Base-by-base conservation (phyloP, 2,329 filamentous ascomycete genomes). In the Colletotrichum sp. region DNA sequence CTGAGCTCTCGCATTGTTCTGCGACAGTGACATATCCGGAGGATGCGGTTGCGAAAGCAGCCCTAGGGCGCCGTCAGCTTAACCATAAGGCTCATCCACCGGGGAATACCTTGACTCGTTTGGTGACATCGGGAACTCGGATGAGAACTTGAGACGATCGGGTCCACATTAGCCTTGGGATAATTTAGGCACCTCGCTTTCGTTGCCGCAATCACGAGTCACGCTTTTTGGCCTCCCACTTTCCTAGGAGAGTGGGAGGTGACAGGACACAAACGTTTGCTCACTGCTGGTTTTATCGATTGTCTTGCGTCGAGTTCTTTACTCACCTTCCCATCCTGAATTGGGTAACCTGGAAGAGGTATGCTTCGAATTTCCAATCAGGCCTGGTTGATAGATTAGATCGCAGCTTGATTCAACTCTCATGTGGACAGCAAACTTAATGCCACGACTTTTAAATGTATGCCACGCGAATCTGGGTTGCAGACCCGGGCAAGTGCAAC, bases 341-440 rank as follows among this genome's bases (percentile, higher is more conserved):
- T 48, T 10, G 44, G 9, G 44, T 22, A 22, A 2, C 10, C 44
- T 48, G 22, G 6, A n/a, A 48, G 18, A 12, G n/a, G 44, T 6
- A 7, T 48, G 44, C n/a, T 48, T n/a, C 0, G 9, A 22, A n/a
- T n/a, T 48, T 7, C 0, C 10, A 12, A 7, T 7, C n/a, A n/a
- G 5, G 44, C 18, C 44, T 0, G 18, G 44, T 48, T 7, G 18
- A 48, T 22, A 7, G 44, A 48, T 22, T 48, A 48, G 18, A 48
- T 48, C 44, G 9, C 44, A 48, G 2, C 44, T 0, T 22, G 1
- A 48, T n/a, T 6, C 39, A 10, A 9, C 16, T 18, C 16, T 10
- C 6, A n/a, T n/a, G 2, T 48, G 9, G 18, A 0, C 44, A 1
- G 44, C 0, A n/a, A n/a, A 9, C 18, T 48, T n/a, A n/a, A 13